A percentile compares a stretch with the other conserved stretches of the same genome.
Evolutionary conservation across 306 rosid genomes (phyloP).

Genomic region (Corylus avellana): DNA sequence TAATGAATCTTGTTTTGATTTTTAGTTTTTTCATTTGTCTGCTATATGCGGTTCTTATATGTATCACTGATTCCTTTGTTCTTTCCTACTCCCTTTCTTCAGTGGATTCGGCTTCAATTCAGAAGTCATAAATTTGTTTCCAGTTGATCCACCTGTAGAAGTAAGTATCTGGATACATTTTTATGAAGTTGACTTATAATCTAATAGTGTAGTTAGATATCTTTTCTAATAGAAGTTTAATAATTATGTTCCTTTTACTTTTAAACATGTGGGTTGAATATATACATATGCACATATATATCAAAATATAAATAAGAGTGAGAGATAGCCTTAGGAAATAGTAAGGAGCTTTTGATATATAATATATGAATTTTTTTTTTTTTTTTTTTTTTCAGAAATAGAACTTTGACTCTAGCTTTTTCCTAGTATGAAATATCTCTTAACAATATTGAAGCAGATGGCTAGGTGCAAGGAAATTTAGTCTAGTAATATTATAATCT

Average conservation of each 20-base stretch:
- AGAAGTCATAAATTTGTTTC: conserved; percentile 82
- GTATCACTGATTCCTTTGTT: conserved; percentile 23
- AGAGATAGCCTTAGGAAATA: neutral
- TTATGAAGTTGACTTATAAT: neutral
- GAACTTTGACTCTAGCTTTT: neutral
- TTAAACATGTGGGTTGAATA: neutral
- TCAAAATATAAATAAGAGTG: too few species aligned
- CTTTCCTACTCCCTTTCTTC: conserved; percentile 25
- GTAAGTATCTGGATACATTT: conserved; percentile 47
- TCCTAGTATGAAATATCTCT: neutral
- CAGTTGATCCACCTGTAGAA: conserved; percentile 57
- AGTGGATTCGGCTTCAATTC: conserved; percentile 77
- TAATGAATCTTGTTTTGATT: conserved; percentile 17
- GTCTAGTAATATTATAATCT: neutral
- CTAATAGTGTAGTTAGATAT: too few species aligned
- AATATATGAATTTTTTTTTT: too few species aligned
- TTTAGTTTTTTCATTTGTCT: conserved; percentile 17
- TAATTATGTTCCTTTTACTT: neutral
- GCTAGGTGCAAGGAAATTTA: neutral
- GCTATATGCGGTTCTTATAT: conserved; percentile 1
- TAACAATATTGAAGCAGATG: neutral
- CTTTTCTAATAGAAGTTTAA: neutral
- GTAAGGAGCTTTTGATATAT: neutral
- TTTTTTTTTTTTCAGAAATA: neutral
- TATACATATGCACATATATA: too few species aligned